Percentiles rank a stretch among this genome's conserved stretches.
Evolutionary conservation across 345 rosid genomes (phyloP).

Genomic region (Citrus medica): DNA sequence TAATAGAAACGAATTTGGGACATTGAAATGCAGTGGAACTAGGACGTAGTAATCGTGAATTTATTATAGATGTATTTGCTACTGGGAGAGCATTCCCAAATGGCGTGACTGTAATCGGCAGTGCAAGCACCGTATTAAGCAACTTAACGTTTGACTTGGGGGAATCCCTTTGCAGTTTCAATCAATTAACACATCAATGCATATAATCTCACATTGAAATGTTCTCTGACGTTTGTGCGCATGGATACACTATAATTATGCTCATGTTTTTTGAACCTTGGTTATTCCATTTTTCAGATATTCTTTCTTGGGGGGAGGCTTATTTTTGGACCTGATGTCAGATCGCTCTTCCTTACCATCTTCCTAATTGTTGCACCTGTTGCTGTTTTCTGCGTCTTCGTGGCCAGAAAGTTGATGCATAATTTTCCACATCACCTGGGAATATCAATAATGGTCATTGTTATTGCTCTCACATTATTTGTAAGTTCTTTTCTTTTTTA

Average conservation of each 20-base stretch:
- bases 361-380: constrained; percentile 75
- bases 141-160: neutral
- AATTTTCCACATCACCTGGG: constrained; percentile 72
- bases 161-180: neutral
- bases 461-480: constrained; percentile 42
- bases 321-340: constrained; percentile 93
- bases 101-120: neutral
- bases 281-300: constrained; percentile 44
- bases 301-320: constrained; percentile 75
- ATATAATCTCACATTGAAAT: neutral
- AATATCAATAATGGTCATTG: constrained; percentile 51
- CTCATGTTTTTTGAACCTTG: constrained; percentile 4
- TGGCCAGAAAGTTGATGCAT: constrained; percentile 62
- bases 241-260: neutral
- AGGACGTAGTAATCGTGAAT: neutral
- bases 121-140: neutral
- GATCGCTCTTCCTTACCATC: constrained; percentile 56
- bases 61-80: neutral
- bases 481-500: constrained; percentile 49
- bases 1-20: neutral
- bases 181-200: neutral
- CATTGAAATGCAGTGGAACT: neutral
- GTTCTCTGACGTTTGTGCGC: neutral
- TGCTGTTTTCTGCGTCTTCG: constrained; percentile 68
- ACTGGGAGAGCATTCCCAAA: neutral